A percentile compares a stretch with the other conserved stretches of the same genome.
phyloP scores from a whole-genome alignment of 768 basidiomycete genomes.

The Paxillus involutus region DNA sequence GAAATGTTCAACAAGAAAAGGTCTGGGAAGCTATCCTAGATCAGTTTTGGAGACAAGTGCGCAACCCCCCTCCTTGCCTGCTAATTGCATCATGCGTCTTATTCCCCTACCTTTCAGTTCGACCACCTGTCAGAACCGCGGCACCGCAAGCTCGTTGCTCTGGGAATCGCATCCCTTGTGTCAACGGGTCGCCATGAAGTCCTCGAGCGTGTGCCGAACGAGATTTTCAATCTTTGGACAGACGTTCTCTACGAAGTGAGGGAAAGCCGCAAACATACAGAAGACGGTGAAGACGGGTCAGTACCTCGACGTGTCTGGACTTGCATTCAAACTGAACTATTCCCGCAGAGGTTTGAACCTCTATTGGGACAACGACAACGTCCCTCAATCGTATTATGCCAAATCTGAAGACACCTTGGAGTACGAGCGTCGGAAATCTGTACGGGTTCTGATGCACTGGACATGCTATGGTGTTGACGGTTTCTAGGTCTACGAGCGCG shows the following conservation, averaged over 20 bases:
- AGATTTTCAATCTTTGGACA: slow-evolving; percentile 85
- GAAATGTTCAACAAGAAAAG: slow-evolving; percentile 48
- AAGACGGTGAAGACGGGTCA: slow-evolving; percentile 38
- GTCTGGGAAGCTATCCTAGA: slow-evolving; percentile 70
- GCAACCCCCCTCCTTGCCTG: slow-evolving; percentile 14
- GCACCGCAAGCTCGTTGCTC: slow-evolving; percentile 79
- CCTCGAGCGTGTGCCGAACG: slow-evolving; percentile 65
- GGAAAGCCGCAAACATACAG: slow-evolving; percentile 52
- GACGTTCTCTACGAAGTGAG: slow-evolving; percentile 87
- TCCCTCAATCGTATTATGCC: slow-evolving; percentile 58
- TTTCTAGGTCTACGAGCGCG: slow-evolving; percentile 62
- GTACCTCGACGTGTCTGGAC: neutral
- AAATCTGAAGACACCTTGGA: slow-evolving; percentile 73
- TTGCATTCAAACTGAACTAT: neutral
- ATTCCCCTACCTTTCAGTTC: slow-evolving; percentile 50
- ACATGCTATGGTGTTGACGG: slow-evolving; percentile 5
- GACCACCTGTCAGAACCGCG: slow-evolving; percentile 89
- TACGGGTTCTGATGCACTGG: slow-evolving; percentile 33
- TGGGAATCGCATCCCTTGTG: slow-evolving; percentile 77
- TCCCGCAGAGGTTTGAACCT: slow-evolving; percentile 41
- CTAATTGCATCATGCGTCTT: neutral
- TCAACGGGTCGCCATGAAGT: slow-evolving; percentile 75
- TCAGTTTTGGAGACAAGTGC: slow-evolving; percentile 81
- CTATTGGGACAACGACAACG: slow-evolving; percentile 69
- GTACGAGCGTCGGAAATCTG: slow-evolving; percentile 71